Conservation (phyloP, 148 eudicot genomes). For the Arctostaphylos glauca region DNA sequence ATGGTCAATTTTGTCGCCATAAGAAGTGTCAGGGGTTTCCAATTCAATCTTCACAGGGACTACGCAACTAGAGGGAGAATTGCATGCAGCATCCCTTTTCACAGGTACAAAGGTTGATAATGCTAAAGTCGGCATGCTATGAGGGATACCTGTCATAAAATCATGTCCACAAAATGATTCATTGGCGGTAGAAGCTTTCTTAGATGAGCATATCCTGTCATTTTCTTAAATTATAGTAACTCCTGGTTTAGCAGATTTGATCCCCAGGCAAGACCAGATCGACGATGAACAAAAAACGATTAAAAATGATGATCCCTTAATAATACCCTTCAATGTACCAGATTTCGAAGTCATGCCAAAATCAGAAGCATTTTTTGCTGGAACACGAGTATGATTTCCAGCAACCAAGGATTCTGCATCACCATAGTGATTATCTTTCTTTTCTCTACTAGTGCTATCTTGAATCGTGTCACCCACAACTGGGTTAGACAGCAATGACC, state of each 20-base stretch:
- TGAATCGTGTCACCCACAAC: constrained; percentile 16
- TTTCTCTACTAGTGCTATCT: constrained; percentile 20
- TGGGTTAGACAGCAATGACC: constrained; percentile 21
- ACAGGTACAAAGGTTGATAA: constrained; percentile 23
- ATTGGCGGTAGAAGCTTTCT: constrained; percentile 7
- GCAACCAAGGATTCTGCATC: constrained; percentile 23
- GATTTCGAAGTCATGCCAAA: constrained; percentile 16
- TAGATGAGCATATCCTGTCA: constrained; percentile 17
- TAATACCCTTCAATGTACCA: constrained; percentile 21
- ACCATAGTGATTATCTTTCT: constrained; percentile 22
- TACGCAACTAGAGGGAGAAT: constrained; percentile 17
- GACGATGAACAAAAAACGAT: constrained; percentile 14
- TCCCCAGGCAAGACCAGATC: constrained; percentile 7
- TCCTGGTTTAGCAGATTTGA: constrained; percentile 22
- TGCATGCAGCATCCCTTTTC: constrained; percentile 20
- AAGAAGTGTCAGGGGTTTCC: constrained; percentile 26
- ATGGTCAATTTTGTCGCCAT: constrained; percentile 59
- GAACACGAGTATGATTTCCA: constrained; percentile 10
- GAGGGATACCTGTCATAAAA: constrained; percentile 20
- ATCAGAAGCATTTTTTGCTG: constrained; percentile 21
- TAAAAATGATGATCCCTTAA: constrained; percentile 17
- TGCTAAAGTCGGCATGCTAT: constrained; percentile 22
- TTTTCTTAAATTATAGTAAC: constrained; percentile 4
- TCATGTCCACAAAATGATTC: constrained; percentile 25
- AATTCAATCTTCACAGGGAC: constrained; percentile 45